Evolutionary conservation across 768 basidiomycete genomes (phyloP).

Genomic region (Suillus weaverae): DNA sequence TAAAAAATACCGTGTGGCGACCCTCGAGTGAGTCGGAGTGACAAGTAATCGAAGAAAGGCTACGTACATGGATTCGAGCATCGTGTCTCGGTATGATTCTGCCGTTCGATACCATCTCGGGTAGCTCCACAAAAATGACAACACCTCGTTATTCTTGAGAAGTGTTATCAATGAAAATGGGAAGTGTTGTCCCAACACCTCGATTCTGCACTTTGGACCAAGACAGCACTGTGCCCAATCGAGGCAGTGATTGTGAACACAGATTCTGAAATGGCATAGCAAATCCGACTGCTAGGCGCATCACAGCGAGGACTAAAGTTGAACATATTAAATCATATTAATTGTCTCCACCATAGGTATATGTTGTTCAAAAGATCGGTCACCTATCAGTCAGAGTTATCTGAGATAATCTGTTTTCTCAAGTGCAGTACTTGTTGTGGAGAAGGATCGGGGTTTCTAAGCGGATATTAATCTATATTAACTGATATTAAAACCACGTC

Average conservation of each 20-base stretch:
- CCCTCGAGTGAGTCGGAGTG: background rate
- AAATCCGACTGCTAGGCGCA: background rate
- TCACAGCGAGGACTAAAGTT: background rate
- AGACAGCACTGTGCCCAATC: background rate
- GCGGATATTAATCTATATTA: slow-evolving; percentile 2
- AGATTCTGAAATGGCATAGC: background rate
- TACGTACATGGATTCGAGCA: background rate
- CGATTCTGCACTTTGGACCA: background rate
- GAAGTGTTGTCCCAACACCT: background rate
- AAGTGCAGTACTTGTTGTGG: background rate
- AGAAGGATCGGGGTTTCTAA: background rate
- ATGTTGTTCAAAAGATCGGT: background rate
- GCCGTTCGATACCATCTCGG: background rate
- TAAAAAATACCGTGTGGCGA: background rate
- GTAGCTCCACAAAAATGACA: background rate
- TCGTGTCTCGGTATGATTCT: background rate
- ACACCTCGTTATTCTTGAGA: background rate
- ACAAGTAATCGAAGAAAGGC: background rate
- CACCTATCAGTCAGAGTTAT: background rate
- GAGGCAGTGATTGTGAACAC: background rate
- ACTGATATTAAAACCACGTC: background rate
- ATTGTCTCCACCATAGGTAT: background rate
- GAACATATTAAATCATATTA: background rate
- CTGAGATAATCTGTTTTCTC: background rate
- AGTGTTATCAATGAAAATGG: background rate